A percentile compares a stretch with the other conserved stretches of the same genome.
Evolutionary conservation across 2,329 filamentous ascomycete genomes (phyloP).

Genomic region (Sphaerulina vaccinii): DNA sequence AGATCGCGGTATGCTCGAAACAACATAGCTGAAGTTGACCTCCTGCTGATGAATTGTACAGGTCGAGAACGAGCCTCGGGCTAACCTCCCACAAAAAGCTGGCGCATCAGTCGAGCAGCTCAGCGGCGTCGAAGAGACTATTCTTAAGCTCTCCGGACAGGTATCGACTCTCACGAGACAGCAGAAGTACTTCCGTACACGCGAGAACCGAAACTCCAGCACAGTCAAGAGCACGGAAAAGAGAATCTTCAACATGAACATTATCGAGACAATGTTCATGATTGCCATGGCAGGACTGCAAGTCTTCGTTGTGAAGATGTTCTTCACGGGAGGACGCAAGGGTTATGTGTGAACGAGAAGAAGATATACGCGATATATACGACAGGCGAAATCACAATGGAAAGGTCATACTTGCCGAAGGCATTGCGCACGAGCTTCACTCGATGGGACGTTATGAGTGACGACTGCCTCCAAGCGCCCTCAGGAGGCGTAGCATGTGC

Average conservation of each 20-base stretch:
- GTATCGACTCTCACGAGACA: conserved; percentile 92
- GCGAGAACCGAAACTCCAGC: conserved; percentile 98
- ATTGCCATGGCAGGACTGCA: conserved; percentile 93
- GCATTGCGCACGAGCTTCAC: background rate
- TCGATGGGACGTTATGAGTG: too few relatives aligned
- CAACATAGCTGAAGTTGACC: background rate
- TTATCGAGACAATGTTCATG: conserved; percentile 90
- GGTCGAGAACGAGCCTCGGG: conserved; percentile 85
- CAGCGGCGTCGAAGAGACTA: conserved; percentile 82
- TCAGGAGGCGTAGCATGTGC: too few relatives aligned
- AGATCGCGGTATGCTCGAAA: conserved; percentile 72
- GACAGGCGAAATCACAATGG: background rate
- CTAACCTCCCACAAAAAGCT: conserved; percentile 82
- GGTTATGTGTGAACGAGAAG: conserved; percentile 40
- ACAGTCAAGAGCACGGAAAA: conserved; percentile 94
- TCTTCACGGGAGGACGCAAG: conserved; percentile 86
- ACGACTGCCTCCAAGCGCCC: too few relatives aligned
- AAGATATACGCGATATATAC: background rate
- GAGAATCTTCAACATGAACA: conserved; percentile 94
- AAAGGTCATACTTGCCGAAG: background rate
- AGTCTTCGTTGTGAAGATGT: conserved; percentile 96
- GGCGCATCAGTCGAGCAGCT: conserved; percentile 88
- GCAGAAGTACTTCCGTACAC: conserved; percentile 98
- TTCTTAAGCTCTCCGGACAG: conserved; percentile 91
- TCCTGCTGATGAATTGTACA: conserved; percentile 39